These are phyloP conservation scores for Aspergillus ochraceus DNA, from an alignment of 2,329 filamentous ascomycete species.

Conservation along the genomic window DNA sequence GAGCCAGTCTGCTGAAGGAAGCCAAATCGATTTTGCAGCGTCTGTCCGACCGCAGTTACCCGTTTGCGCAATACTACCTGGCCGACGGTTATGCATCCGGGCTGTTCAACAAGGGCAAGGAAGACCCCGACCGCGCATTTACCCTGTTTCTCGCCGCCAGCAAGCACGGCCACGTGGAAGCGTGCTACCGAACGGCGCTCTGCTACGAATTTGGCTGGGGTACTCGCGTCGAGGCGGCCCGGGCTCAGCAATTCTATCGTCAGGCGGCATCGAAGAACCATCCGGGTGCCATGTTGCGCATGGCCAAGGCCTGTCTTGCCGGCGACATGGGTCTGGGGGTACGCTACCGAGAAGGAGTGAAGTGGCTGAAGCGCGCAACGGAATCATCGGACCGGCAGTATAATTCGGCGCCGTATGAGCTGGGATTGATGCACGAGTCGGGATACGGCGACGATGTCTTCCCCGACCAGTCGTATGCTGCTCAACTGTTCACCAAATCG, in stretches of 20 bases:
- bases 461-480: constrained; percentile 84
- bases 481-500: constrained; percentile 89
- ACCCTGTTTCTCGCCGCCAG: constrained; percentile 88
- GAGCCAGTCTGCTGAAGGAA: constrained; percentile 73
- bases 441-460: constrained; percentile 96
- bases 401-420: constrained; percentile 87
- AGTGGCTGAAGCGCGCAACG: constrained; percentile 91
- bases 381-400: constrained; percentile 90
- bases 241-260: constrained; percentile 91
- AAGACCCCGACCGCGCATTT: constrained; percentile 89
- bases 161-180: constrained; percentile 96
- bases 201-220: constrained; percentile 99
- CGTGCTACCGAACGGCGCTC: constrained; percentile 85
- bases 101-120: constrained; percentile 90
- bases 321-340: constrained; percentile 84
- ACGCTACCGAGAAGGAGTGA: constrained; percentile 85
- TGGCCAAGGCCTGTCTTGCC: constrained; percentile 85
- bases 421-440: constrained; percentile 83
- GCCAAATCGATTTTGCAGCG: constrained; percentile 86
- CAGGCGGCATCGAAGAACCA: constrained; percentile 90
- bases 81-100: constrained; percentile 93
- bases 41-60: constrained; percentile 83
- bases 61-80: constrained; percentile 97
- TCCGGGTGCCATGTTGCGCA: constrained; percentile 88
- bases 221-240: constrained; percentile 81